Evolutionary conservation across 2,329 filamentous ascomycete genomes (phyloP).

Genomic region (Ampelomyces quisqualis): DNA sequence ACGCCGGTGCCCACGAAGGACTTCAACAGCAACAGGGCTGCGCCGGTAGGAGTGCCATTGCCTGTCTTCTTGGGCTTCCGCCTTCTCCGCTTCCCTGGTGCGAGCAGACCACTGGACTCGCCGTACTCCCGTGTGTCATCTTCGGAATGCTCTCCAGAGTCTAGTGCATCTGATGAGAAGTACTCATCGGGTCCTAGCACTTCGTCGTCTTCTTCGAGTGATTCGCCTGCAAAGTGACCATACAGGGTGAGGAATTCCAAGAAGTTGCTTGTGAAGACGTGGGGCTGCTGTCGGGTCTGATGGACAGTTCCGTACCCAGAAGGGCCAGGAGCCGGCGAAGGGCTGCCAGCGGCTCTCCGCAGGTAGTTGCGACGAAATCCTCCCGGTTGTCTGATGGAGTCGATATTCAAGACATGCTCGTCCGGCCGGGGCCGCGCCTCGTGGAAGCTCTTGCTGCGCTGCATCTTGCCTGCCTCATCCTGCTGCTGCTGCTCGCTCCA

Average conservation of each 20-base stretch:
- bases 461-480: constrained; percentile 61
- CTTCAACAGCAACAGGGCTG: constrained; percentile 84
- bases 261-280: constrained; percentile 79
- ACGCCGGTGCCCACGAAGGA: constrained; percentile 98
- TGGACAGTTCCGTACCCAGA: constrained; percentile 45
- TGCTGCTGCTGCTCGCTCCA: constrained; percentile 92
- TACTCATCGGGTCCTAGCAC: constrained; percentile 84
- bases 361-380: constrained; percentile 92
- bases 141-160: constrained; percentile 55
- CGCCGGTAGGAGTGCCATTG: constrained; percentile 75
- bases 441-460: constrained; percentile 86
- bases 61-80: constrained; percentile 77
- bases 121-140: constrained; percentile 72
- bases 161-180: constrained; percentile 76
- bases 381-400: constrained; percentile 87
- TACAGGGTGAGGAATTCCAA: constrained; percentile 94
- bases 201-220: constrained; percentile 95
- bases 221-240: constrained; percentile 95
- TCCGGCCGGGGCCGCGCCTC: constrained; percentile 75
- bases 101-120: constrained; percentile 82
- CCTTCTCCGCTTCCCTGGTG: constrained; percentile 65
- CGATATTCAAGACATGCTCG: constrained; percentile 78
- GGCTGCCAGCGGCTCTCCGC: constrained; percentile 69
- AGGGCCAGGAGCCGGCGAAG: constrained; percentile 51
- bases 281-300: constrained; percentile 26